Evolutionary conservation across 225 moss, liverwort and hornwort genomes (phyloP).

Genomic region (Climacium dendroides): DNA sequence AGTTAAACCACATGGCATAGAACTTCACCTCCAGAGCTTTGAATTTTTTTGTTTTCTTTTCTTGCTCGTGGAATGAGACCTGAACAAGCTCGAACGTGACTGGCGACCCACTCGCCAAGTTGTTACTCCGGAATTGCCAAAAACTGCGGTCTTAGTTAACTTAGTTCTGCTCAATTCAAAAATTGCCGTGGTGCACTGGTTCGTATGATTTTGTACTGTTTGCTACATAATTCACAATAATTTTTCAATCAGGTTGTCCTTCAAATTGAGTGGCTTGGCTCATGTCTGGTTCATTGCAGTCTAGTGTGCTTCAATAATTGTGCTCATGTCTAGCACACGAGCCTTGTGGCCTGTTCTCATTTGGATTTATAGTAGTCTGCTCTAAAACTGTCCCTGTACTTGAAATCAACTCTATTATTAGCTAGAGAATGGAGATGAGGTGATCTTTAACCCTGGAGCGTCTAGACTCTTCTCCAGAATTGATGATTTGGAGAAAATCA

Average conservation of each 20-base stretch:
- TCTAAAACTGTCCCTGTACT: no score
- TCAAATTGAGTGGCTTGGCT: neutral
- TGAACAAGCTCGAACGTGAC: neutral
- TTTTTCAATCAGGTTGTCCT: neutral
- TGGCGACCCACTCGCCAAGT: neutral
- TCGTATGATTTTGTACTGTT: neutral
- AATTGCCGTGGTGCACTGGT: neutral
- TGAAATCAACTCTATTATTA: no score
- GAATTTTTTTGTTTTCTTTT: neutral
- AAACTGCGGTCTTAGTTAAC: neutral
- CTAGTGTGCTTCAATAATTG: no score
- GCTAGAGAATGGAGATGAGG: no score
- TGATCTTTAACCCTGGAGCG: no score
- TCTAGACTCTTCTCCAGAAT: no score
- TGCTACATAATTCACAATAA: neutral
- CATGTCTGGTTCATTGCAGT: neutral
- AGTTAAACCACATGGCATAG: neutral
- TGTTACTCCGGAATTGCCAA: neutral
- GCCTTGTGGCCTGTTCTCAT: no score
- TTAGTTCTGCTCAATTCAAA: neutral
- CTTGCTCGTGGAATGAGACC: neutral
- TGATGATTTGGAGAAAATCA: no score
- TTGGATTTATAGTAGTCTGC: no score
- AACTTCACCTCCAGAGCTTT: neutral
- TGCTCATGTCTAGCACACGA: no score